Percentiles rank a stretch among this genome's conserved stretches.
Conservation (phyloP, 2,329 filamentous ascomycete genomes). For the Biscogniauxia mediterranea region DNA sequence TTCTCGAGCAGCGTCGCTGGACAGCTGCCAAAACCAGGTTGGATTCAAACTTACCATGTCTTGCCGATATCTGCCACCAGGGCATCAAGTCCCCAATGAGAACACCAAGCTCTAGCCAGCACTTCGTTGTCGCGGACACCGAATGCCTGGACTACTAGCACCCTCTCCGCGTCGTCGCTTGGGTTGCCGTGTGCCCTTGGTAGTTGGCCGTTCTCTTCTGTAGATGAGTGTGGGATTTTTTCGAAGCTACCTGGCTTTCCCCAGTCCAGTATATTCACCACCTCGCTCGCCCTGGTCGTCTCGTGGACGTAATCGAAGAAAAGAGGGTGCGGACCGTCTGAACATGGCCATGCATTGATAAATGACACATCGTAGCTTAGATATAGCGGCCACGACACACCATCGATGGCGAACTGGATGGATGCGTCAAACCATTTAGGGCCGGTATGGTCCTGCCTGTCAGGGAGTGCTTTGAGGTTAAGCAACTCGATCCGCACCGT, state of each 20-base stretch:
- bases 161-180: constrained; percentile 58
- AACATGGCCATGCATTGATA: constrained; percentile 63
- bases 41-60: constrained; percentile 57
- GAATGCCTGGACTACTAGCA: constrained; percentile 70
- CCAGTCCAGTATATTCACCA: constrained; percentile 67
- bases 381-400: constrained; percentile 60
- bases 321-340: constrained; percentile 63
- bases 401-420: constrained; percentile 63
- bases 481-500: constrained; percentile 69
- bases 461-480: constrained; percentile 50
- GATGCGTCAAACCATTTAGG: constrained; percentile 58
- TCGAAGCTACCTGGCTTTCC: constrained; percentile 38
- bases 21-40: background rate
- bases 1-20: background rate
- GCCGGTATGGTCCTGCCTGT: constrained; percentile 24
- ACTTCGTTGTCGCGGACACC: constrained; percentile 75
- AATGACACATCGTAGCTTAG: constrained; percentile 66
- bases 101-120: constrained; percentile 73
- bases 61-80: constrained; percentile 66
- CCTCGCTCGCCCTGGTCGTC: constrained; percentile 59
- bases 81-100: constrained; percentile 70
- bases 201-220: constrained; percentile 21
- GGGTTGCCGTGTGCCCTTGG: constrained; percentile 27
- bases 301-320: constrained; percentile 70
- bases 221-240: constrained; percentile 23